Conservation (phyloP, 495 filamentous ascomycete species). For the Chaetomium cochliodes region DNA sequence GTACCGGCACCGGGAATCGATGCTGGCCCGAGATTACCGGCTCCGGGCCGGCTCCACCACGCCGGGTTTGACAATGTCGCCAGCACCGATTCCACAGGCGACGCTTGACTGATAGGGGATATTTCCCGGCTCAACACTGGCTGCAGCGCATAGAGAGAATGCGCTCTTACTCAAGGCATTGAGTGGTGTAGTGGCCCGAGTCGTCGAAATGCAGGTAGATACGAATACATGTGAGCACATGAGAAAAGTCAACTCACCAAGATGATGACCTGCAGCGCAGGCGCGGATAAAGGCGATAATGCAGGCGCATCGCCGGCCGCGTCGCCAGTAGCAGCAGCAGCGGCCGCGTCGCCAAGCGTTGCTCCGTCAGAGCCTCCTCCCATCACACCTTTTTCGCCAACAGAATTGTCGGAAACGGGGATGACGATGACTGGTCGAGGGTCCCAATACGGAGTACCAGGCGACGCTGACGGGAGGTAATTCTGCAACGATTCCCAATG, state of each 20-base stretch:
- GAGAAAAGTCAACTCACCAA: conserved; percentile 58
- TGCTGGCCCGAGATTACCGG: neutral
- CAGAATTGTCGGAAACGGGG: neutral
- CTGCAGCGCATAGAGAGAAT: neutral
- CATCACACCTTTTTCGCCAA: neutral
- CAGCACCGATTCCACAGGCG: neutral
- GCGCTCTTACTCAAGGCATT: neutral
- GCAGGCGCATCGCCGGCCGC: conserved; percentile 13
- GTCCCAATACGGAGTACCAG: neutral
- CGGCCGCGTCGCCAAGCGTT: conserved; percentile 1
- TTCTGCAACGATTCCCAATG: neutral
- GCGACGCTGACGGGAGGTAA: neutral
- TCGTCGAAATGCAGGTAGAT: neutral
- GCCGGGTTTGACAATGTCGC: neutral
- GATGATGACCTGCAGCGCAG: conserved; percentile 75
- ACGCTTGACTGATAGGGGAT: neutral
- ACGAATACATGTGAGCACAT: neutral
- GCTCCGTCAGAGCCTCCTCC: conserved; percentile 11
- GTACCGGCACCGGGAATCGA: neutral
- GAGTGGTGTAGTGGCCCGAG: neutral
- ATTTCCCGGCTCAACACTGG: neutral
- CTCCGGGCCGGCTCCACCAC: neutral
- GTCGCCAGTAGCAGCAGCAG: conserved; percentile 15
- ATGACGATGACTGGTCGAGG: neutral
- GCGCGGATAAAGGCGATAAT: conserved; percentile 30